These are phyloP conservation scores for Diaporthe citri DNA, from an alignment of 2,329 filamentous ascomycete species.

Conservation along the genomic window DNA sequence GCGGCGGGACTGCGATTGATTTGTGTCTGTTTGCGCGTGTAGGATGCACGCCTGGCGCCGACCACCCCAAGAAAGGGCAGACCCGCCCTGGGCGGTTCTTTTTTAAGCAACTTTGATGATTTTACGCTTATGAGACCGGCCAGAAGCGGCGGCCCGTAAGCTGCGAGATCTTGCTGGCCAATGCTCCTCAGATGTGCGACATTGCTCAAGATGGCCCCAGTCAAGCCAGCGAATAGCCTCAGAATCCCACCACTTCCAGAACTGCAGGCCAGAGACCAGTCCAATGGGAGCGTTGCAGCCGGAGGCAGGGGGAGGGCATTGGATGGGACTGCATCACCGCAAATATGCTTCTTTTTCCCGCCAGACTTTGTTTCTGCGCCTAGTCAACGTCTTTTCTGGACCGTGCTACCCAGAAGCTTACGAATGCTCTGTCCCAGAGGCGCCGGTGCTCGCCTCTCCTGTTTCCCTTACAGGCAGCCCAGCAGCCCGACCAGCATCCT, in stretches of 20 bases:
- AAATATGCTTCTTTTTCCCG: constrained; percentile 28
- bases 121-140: constrained; percentile 35
- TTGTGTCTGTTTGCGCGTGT: constrained; percentile 1
- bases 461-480: constrained; percentile 14
- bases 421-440: constrained; percentile 27
- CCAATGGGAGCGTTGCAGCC: constrained; percentile 29
- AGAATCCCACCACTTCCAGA: constrained; percentile 15
- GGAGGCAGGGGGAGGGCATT: constrained; percentile 29
- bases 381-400: constrained; percentile 34
- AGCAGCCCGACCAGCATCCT: constrained; percentile 12
- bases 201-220: constrained; percentile 22
- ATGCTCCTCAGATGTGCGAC: constrained; percentile 36
- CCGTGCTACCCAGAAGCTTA: constrained; percentile 31
- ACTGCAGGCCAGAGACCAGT: constrained; percentile 32
- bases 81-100: constrained; percentile 26
- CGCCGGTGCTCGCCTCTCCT: constrained; percentile 36
- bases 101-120: constrained; percentile 37
- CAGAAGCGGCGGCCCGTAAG: constrained; percentile 34
- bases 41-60: constrained; percentile 29
- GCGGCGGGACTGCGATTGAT: constrained; percentile 10
- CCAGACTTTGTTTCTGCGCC: constrained; percentile 39
- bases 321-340: constrained; percentile 7
- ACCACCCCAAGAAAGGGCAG: constrained; percentile 20
- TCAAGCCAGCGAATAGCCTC: constrained; percentile 36
- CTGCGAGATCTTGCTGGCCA: constrained; percentile 39